Conservation (phyloP, 257 asterid species). For the Leonotis leonurus region DNA sequence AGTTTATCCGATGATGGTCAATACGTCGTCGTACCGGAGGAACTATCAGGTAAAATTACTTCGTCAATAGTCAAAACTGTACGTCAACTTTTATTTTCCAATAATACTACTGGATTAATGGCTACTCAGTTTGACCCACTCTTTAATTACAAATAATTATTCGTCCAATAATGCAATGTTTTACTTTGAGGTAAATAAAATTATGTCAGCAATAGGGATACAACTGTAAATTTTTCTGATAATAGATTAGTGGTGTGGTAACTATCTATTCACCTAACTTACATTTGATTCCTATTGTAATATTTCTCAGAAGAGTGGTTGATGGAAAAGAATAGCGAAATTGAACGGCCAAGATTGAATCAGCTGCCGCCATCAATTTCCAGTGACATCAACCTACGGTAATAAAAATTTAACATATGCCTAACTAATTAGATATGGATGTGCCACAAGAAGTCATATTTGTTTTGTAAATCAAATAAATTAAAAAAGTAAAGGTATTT, state of each 20-base stretch:
- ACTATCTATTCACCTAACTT: no score
- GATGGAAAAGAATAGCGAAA: constrained; percentile 37
- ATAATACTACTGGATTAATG: neutral
- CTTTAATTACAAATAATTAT: neutral
- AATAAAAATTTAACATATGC: no score
- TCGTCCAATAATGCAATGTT: neutral
- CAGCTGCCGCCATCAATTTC: constrained; percentile 13
- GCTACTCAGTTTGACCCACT: neutral
- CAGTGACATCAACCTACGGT: constrained; percentile 44
- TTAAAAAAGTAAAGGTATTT: neutral
- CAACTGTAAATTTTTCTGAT: neutral
- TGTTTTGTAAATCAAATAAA: neutral
- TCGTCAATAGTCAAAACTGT: neutral
- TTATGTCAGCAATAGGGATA: neutral
- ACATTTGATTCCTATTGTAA: neutral
- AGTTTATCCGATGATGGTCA: constrained; percentile 65
- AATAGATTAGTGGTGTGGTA: no score
- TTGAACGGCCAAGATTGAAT: constrained; percentile 36
- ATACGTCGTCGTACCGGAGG: constrained; percentile 78
- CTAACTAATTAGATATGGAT: no score
- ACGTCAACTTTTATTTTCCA: neutral
- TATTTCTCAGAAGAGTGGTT: constrained; percentile 37
- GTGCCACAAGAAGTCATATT: neutral
- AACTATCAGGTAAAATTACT: constrained; percentile 47
- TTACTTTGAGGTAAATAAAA: neutral